Evolutionary conservation across 2,329 filamentous ascomycete genomes (phyloP).

Genomic region (Ophidiomyces ophidiicola): DNA sequence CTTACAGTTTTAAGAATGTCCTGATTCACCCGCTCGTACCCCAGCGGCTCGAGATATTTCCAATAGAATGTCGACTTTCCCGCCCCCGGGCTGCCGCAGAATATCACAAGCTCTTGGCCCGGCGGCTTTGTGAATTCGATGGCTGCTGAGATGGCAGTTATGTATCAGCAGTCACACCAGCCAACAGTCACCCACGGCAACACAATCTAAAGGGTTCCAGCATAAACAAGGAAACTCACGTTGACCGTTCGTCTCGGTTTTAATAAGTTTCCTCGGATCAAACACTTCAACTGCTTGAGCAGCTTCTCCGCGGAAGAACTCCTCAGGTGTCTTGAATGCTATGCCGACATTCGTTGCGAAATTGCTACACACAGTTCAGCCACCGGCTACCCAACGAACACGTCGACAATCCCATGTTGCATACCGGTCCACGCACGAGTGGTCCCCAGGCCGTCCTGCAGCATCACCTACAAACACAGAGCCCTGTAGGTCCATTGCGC

Average conservation of each 20-base stretch:
- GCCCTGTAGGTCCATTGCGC: slow-evolving; percentile 50
- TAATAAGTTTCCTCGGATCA: slow-evolving; percentile 50
- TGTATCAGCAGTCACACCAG: slow-evolving; percentile 3
- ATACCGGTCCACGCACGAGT: slow-evolving; percentile 49
- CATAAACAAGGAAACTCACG: slow-evolving; percentile 21
- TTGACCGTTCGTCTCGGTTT: slow-evolving; percentile 21
- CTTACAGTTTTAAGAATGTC: slow-evolving; percentile 65
- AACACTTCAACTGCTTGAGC: slow-evolving; percentile 60
- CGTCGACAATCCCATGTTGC: slow-evolving; percentile 10
- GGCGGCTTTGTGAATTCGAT: slow-evolving; percentile 46
- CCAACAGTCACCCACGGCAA: neutral
- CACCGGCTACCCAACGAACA: slow-evolving; percentile 11
- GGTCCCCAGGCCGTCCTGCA: slow-evolving; percentile 44
- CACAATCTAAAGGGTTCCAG: neutral
- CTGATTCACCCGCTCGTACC: slow-evolving; percentile 80
- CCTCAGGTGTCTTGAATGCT: slow-evolving; percentile 73
- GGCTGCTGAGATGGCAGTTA: slow-evolving; percentile 16
- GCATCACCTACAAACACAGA: slow-evolving; percentile 91
- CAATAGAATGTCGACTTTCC: slow-evolving; percentile 90
- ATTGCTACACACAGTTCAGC: slow-evolving; percentile 42
- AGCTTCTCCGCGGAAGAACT: slow-evolving; percentile 66
- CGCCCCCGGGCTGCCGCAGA: slow-evolving; percentile 77
- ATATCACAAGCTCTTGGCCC: slow-evolving; percentile 62
- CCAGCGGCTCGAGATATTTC: slow-evolving; percentile 61
- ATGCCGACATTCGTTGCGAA: slow-evolving; percentile 78